Percentiles rank a stretch among this genome's conserved stretches.
phyloP scores from a whole-genome alignment of 2,329 filamentous ascomycete species.

The Penicillium griseofulvum region DNA sequence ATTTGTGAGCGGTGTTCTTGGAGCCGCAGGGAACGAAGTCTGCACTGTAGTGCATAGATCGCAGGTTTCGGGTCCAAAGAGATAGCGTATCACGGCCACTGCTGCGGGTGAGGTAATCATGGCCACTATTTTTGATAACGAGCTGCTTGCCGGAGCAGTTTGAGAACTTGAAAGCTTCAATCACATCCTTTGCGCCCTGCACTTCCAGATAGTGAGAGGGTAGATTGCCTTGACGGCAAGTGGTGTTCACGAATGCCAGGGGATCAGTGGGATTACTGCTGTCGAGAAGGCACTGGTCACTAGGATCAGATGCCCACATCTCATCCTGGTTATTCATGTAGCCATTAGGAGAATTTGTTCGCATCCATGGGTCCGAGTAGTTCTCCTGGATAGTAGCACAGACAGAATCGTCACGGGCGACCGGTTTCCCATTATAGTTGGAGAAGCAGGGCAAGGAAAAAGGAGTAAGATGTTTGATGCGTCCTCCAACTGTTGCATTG shows the following conservation, averaged over 20 bases:
- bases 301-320: conserved; percentile 20
- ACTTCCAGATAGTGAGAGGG: conserved; percentile 1
- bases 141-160: conserved; percentile 10
- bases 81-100: conserved; percentile 29
- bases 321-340: conserved; percentile 25
- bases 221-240: neutral
- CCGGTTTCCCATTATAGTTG: neutral
- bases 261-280: conserved; percentile 10
- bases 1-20: neutral
- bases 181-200: neutral
- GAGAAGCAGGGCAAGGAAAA: neutral
- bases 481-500: neutral
- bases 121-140: conserved; percentile 35
- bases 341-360: conserved; percentile 17
- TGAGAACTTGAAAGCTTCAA: conserved; percentile 9
- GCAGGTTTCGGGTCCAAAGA: conserved; percentile 32
- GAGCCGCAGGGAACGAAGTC: neutral
- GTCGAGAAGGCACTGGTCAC: conserved; percentile 19
- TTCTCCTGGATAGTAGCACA: neutral
- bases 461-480: neutral
- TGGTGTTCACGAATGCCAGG: neutral
- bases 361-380: conserved; percentile 13
- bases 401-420: neutral
- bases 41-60: neutral
- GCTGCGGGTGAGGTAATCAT: conserved; percentile 35